phyloP scores from a whole-genome alignment of 192 early-diverging fungal genomes.

The Entomortierella parvispora region DNA sequence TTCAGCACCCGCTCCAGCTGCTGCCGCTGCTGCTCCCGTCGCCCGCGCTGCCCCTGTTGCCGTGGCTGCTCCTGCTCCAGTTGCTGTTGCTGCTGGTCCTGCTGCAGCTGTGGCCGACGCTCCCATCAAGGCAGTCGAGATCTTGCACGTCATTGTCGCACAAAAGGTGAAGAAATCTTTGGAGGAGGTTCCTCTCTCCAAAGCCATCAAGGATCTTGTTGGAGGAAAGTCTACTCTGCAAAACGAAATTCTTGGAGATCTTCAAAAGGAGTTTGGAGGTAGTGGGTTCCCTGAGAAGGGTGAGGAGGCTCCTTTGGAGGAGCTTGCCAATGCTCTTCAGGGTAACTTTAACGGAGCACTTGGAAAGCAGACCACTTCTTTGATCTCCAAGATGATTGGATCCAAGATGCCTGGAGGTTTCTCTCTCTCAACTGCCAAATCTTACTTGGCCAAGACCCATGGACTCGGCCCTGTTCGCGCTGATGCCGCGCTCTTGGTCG shows the following conservation, averaged over 20 bases:
- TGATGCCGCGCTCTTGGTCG: conserved; percentile 80
- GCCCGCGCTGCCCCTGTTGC: conserved; percentile 60
- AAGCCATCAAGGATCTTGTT: conserved; percentile 92
- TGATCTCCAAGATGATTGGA: conserved; percentile 84
- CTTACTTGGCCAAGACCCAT: conserved; percentile 73
- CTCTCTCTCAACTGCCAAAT: conserved; percentile 80
- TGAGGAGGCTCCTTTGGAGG: conserved; percentile 87
- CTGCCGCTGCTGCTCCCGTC: conserved; percentile 60
- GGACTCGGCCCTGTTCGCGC: conserved; percentile 81
- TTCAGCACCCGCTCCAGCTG: conserved; percentile 54
- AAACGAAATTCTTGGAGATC: conserved; percentile 94
- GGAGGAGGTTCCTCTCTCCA: conserved; percentile 72
- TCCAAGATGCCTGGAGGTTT: conserved; percentile 96
- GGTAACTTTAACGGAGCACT: conserved; percentile 70
- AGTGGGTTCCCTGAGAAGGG: conserved; percentile 85
- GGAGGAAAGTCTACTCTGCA: conserved; percentile 95
- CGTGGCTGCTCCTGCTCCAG: conserved; percentile 64
- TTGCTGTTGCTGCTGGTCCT: conserved; percentile 62
- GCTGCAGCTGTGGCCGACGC: conserved; percentile 79
- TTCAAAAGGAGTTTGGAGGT: conserved; percentile 87
- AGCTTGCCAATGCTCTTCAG: conserved; percentile 75
- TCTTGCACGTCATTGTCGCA: conserved; percentile 85
- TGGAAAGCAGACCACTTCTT: conserved; percentile 81
- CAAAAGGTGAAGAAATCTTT: conserved; percentile 91
- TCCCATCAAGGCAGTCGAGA: conserved; percentile 84